Evolutionary conservation across 2,329 filamentous ascomycete genomes (phyloP).

Genomic region (Aspergillus calidoustus): DNA sequence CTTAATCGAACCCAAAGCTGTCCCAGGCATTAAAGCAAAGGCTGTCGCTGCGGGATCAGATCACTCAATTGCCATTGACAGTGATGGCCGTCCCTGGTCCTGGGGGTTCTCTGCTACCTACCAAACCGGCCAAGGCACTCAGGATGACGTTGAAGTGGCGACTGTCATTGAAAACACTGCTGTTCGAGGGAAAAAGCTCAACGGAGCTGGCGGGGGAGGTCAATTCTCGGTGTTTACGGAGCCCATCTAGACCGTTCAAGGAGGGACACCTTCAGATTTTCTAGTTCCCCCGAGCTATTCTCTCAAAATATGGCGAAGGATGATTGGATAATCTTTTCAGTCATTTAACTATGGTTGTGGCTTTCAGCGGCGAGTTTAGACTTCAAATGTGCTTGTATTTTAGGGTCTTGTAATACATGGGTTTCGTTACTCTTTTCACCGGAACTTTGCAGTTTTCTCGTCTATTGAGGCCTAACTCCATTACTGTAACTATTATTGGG

Average conservation of each 20-base stretch:
- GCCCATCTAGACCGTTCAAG: conserved; percentile 25
- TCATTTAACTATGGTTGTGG: conserved; percentile 13
- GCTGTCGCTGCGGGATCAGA: conserved; percentile 70
- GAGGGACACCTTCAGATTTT: neutral
- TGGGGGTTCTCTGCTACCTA: conserved; percentile 84
- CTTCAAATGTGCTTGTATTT: conserved; percentile 9
- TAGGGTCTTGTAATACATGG: conserved; percentile 4
- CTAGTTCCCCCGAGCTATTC: neutral
- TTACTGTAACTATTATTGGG: neutral
- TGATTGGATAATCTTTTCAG: neutral
- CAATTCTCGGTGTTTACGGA: conserved; percentile 64
- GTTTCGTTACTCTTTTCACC: neutral
- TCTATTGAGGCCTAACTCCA: neutral
- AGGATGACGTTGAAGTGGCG: conserved; percentile 78
- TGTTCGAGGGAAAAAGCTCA: conserved; percentile 73
- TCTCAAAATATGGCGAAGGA: neutral
- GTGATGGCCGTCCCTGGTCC: conserved; percentile 71
- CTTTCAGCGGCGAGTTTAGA: conserved; percentile 9
- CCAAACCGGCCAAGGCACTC: conserved; percentile 76
- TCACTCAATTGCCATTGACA: conserved; percentile 72
- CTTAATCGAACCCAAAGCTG: conserved; percentile 65
- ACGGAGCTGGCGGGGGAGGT: conserved; percentile 82
- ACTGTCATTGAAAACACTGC: conserved; percentile 85
- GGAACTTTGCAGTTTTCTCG: too few species aligned
- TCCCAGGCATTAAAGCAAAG: conserved; percentile 64